A percentile compares a stretch with the other conserved stretches of the same genome.
Evolutionary conservation across 352 stramenopile species (phyloP).

Genomic region (Phytophthora hybrid): DNA sequence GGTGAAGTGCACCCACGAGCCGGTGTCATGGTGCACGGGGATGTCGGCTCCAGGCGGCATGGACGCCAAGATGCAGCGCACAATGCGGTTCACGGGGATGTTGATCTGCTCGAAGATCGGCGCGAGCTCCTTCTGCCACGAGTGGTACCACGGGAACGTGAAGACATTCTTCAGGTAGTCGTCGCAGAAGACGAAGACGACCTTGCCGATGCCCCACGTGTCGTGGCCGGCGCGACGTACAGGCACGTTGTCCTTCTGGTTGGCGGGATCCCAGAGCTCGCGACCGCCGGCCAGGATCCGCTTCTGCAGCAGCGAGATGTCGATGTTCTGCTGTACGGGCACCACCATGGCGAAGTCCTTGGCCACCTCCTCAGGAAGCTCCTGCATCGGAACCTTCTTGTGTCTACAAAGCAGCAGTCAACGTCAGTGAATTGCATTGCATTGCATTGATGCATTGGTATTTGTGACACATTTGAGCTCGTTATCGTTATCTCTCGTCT

Average conservation of each 20-base stretch:
- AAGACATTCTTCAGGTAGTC: slow-evolving; percentile 97
- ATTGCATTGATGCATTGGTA: slow-evolving; percentile 1
- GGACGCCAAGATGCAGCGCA: slow-evolving; percentile 96
- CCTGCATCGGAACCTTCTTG: slow-evolving; percentile 74
- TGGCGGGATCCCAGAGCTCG: slow-evolving; percentile 70
- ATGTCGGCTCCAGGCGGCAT: slow-evolving; percentile 97
- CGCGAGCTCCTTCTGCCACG: slow-evolving; percentile 76
- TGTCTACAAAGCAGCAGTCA: slow-evolving; percentile 46
- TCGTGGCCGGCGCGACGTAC: slow-evolving; percentile 96
- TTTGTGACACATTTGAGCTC: not conserved
- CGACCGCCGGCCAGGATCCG: slow-evolving; percentile 58
- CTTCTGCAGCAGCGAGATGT: slow-evolving; percentile 70
- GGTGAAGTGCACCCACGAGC: slow-evolving; percentile 95
- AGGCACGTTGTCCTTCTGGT: slow-evolving; percentile 90
- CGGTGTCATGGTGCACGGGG: slow-evolving; percentile 98
- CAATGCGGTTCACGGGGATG: slow-evolving; percentile 85
- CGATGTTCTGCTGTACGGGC: slow-evolving; percentile 64
- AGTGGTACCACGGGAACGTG: slow-evolving; percentile 95
- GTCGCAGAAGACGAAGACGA: slow-evolving; percentile 98
- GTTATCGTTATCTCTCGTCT: not conserved
- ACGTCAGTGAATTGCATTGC: not conserved
- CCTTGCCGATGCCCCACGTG: slow-evolving; percentile 98
- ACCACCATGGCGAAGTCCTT: slow-evolving; percentile 60
- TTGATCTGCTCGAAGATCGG: slow-evolving; percentile 92
- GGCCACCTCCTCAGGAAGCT: slow-evolving; percentile 55